These are phyloP conservation scores for Arthrobotrys sphaeroides DNA, from an alignment of 2,329 filamentous ascomycete genomes.

Conservation along the genomic window DNA sequence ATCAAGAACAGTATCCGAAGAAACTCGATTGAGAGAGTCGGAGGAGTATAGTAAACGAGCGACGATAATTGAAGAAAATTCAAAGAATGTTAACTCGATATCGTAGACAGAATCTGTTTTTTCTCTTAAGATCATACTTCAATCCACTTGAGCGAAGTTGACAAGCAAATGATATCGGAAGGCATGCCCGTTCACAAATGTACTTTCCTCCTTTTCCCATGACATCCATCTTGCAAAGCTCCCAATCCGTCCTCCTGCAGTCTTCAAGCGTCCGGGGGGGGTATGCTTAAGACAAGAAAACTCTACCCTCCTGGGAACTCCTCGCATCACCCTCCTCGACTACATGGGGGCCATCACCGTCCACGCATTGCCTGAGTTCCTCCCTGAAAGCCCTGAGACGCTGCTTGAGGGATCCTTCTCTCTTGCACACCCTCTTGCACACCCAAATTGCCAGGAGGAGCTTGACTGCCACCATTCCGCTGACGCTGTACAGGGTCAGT, in stretches of 20 bases:
- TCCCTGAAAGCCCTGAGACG: neutral
- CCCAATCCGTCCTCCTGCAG: neutral
- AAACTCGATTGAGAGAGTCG: neutral
- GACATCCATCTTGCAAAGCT: too few species aligned
- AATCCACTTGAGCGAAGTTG: neutral
- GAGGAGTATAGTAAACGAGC: neutral
- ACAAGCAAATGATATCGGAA: neutral
- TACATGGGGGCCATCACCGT: neutral
- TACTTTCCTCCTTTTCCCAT: neutral
- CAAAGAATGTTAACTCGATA: neutral
- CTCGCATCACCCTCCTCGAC: slow-evolving; percentile 15
- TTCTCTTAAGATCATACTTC: neutral
- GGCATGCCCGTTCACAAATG: neutral
- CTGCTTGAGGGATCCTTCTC: neutral
- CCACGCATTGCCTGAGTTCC: slow-evolving; percentile 15
- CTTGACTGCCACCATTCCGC: slow-evolving; percentile 34
- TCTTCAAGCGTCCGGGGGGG: neutral
- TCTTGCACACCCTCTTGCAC: neutral
- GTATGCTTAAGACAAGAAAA: slow-evolving; percentile 22
- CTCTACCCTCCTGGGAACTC: slow-evolving; percentile 17
- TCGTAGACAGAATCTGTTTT: too few species aligned
- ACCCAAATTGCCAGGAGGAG: slow-evolving; percentile 6
- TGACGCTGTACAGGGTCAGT: slow-evolving; percentile 29
- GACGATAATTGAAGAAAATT: slow-evolving; percentile 1
- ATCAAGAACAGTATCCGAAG: neutral